Evolutionary conservation across 2,329 filamentous ascomycete genomes (phyloP).

Genomic region (Botrytis cinerea): DNA sequence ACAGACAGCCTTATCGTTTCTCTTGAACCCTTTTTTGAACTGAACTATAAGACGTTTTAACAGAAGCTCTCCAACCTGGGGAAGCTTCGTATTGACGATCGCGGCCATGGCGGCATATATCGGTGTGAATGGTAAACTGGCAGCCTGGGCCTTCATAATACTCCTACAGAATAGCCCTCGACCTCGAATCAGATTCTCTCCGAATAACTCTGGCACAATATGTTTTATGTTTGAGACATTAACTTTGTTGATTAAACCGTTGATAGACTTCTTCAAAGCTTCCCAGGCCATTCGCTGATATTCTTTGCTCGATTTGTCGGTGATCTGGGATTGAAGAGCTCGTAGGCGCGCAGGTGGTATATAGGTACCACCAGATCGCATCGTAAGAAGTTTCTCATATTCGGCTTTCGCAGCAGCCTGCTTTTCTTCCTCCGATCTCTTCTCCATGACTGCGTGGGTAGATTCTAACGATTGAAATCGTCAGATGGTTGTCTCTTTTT

Average conservation of each 20-base stretch:
- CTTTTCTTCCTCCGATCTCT: conserved; percentile 74
- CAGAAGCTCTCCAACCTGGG: conserved; percentile 88
- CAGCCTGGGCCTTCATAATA: conserved; percentile 98
- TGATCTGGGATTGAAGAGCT: conserved; percentile 93
- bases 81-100: conserved; percentile 96
- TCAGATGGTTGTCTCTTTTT: neutral
- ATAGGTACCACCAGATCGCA: conserved; percentile 94
- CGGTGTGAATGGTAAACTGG: conserved; percentile 91
- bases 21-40: conserved; percentile 92
- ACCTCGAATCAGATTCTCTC: conserved; percentile 89
- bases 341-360: conserved; percentile 89
- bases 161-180: conserved; percentile 91
- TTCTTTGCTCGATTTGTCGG: conserved; percentile 92
- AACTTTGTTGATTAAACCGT: conserved; percentile 98
- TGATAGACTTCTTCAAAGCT: conserved; percentile 97
- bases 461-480: neutral
- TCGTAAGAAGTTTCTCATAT: conserved; percentile 87
- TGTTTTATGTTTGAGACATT: conserved; percentile 97
- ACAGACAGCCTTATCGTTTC: conserved; percentile 96
- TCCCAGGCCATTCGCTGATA: conserved; percentile 99
- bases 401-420: conserved; percentile 87
- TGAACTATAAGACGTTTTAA: conserved; percentile 83
- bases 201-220: conserved; percentile 94
- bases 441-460: conserved; percentile 8
- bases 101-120: conserved; percentile 96